Conservation (phyloP, 495 filamentous ascomycete genomes). For the Stereocaulon alpinum region DNA sequence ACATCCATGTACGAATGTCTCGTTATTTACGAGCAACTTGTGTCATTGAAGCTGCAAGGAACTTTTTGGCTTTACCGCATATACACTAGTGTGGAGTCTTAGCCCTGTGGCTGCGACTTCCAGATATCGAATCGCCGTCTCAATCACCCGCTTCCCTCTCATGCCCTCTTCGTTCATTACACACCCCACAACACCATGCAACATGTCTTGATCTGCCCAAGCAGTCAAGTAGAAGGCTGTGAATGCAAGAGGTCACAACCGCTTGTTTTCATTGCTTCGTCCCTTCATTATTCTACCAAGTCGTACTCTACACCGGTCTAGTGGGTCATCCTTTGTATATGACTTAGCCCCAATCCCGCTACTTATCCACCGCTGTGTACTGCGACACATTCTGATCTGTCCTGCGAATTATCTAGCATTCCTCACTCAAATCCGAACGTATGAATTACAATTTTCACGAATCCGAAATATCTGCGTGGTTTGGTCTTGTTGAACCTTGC, state of each 20-base stretch:
- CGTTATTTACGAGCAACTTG: not conserved
- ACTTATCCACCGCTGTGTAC: not conserved
- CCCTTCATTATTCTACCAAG: constrained; percentile 12
- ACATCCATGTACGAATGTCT: not conserved
- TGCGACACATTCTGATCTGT: not conserved
- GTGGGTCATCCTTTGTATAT: constrained; percentile 8
- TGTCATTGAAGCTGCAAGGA: not conserved
- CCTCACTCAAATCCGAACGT: not conserved
- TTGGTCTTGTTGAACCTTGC: constrained; percentile 4
- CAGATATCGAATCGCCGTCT: constrained; percentile 8
- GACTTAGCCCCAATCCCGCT: constrained; percentile 1
- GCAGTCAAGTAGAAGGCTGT: not conserved
- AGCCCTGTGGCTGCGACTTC: not conserved
- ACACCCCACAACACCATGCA: not conserved
- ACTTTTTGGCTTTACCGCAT: not conserved
- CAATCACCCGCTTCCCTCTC: constrained; percentile 5
- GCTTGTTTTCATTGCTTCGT: constrained; percentile 4
- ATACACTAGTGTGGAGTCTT: not conserved
- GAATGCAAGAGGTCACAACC: not conserved
- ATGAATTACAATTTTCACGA: constrained; percentile 4
- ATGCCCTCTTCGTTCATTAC: constrained; percentile 7
- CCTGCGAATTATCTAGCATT: not conserved
- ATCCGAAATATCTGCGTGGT: not conserved
- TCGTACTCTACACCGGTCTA: constrained; percentile 1
- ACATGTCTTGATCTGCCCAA: constrained; percentile 1